phyloP scores from a whole-genome alignment of 164 flowering plant species.

The Litsea cubeba region DNA sequence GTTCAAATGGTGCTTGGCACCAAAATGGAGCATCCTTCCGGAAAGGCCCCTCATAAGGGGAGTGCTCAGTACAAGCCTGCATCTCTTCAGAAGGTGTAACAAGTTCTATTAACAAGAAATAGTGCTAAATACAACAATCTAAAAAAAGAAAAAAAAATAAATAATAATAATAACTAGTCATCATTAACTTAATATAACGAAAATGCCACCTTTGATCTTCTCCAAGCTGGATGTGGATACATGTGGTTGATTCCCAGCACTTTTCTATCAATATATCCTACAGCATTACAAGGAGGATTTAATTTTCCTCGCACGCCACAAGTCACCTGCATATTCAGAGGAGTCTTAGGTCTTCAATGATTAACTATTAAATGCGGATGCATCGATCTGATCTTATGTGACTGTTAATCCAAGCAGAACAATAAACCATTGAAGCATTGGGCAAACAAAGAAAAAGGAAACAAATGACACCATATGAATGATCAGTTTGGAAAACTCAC shows the following conservation, averaged over 20 bases:
- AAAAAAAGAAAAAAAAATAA: background rate
- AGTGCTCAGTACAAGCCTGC: slow-evolving; percentile 73
- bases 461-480: background rate
- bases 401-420: background rate
- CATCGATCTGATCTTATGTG: background rate
- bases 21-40: slow-evolving; percentile 69
- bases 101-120: slow-evolving; percentile 4
- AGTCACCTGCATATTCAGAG: slow-evolving; percentile 35
- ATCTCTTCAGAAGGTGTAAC: slow-evolving; percentile 20
- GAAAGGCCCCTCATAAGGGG: slow-evolving; percentile 75
- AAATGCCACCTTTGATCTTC: slow-evolving; percentile 60
- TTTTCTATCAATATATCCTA: slow-evolving; percentile 66
- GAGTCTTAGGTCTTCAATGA: background rate
- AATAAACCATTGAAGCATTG: background rate
- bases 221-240: slow-evolving; percentile 89
- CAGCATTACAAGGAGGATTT: slow-evolving; percentile 92
- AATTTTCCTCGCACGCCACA: slow-evolving; percentile 73
- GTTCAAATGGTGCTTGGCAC: slow-evolving; percentile 93
- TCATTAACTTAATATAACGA: background rate
- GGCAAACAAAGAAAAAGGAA: background rate
- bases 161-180: background rate
- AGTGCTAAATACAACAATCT: slow-evolving; percentile 1
- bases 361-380: too few relatives aligned
- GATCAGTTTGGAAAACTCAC: background rate
- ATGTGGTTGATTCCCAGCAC: slow-evolving; percentile 70